Evolutionary conservation across 345 rosid genomes (phyloP).

Genomic region (Euphorbia pulcherrima): DNA sequence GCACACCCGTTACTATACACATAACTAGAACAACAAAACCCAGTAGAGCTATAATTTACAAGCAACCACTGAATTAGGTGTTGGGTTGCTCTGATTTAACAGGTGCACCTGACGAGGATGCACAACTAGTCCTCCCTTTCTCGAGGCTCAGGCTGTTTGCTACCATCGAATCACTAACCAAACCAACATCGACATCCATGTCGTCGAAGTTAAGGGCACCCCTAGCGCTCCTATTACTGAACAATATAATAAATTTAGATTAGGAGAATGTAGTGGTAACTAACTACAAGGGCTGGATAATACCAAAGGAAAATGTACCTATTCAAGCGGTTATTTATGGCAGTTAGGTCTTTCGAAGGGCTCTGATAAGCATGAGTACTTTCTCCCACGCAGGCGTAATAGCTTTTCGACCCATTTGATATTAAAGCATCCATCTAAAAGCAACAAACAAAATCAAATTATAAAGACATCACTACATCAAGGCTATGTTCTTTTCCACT

Average conservation of each 20-base stretch:
- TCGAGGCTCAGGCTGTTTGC: conserved; percentile 73
- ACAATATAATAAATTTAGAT: conserved; percentile 2
- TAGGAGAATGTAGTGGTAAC: neutral
- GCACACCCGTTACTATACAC: neutral
- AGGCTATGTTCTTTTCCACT: too few species aligned
- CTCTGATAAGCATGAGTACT: conserved; percentile 94
- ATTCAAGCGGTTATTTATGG: conserved; percentile 76
- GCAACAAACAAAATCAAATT: neutral
- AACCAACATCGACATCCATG: conserved; percentile 76
- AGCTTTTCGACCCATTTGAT: conserved; percentile 79
- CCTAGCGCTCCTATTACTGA: conserved; percentile 58
- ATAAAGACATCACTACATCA: too few species aligned
- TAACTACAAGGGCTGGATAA: neutral
- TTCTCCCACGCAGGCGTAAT: conserved; percentile 97
- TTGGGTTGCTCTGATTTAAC: conserved; percentile 42
- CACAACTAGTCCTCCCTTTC: conserved; percentile 50
- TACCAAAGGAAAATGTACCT: conserved; percentile 36
- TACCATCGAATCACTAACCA: conserved; percentile 94
- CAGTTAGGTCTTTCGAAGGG: conserved; percentile 93
- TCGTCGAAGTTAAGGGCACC: conserved; percentile 69
- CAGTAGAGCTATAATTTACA: conserved; percentile 17
- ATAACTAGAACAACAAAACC: neutral
- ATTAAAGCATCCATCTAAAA: conserved; percentile 88
- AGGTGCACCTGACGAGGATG: conserved; percentile 31
- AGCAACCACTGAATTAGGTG: conserved; percentile 9